Conservation (phyloP, 2,329 filamentous ascomycete genomes). For the Colletotrichum lini region DNA sequence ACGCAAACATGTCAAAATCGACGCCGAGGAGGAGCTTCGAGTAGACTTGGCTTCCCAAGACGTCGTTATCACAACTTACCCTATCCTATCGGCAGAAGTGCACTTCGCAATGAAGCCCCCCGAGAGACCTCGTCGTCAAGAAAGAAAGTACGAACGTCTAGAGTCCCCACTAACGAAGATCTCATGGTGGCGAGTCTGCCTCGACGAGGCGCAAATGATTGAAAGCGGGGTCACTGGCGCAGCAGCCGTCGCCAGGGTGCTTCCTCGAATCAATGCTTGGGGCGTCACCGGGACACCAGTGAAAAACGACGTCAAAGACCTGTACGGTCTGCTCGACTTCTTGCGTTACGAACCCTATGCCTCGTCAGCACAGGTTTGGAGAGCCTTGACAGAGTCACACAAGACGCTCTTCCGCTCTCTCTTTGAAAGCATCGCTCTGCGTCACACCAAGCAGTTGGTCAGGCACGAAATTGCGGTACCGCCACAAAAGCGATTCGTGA, state of each 20-base stretch:
- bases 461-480: conserved; percentile 85
- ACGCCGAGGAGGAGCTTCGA: conserved; percentile 57
- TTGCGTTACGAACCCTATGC: conserved; percentile 84
- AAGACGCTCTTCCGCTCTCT: conserved; percentile 76
- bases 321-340: conserved; percentile 86
- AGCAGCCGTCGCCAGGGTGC: conserved; percentile 82
- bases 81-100: conserved; percentile 83
- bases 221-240: conserved; percentile 90
- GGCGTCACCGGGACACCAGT: conserved; percentile 93
- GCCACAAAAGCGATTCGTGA: conserved; percentile 86
- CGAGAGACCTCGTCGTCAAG: conserved; percentile 75
- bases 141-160: conserved; percentile 75
- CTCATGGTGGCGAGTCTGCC: conserved; percentile 87
- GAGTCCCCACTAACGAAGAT: conserved; percentile 85
- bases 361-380: conserved; percentile 76
- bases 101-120: conserved; percentile 82
- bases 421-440: conserved; percentile 80
- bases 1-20: conserved; percentile 53
- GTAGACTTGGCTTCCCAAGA: conserved; percentile 66
- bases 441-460: conserved; percentile 88
- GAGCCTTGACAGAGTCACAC: conserved; percentile 72
- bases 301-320: conserved; percentile 81
- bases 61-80: conserved; percentile 76
- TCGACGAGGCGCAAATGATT: conserved; percentile 91
- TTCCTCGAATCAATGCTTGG: conserved; percentile 92